These are phyloP conservation scores for Pleurozium schreberi DNA, from an alignment of 225 moss, liverwort and hornwort genomes.

Conservation along the genomic window DNA sequence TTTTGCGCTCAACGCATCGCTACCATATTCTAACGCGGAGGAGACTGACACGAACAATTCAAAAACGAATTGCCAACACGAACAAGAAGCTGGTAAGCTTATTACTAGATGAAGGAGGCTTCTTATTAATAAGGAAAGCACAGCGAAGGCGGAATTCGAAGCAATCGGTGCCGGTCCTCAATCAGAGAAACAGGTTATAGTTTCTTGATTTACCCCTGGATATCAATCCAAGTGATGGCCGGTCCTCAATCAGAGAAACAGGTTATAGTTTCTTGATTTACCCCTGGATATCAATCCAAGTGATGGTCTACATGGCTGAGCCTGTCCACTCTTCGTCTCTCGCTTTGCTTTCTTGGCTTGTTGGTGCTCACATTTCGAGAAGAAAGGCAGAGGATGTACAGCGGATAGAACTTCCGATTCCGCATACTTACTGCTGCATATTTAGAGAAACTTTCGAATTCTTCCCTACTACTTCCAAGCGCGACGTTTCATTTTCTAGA, in stretches of 20 bases:
- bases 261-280: not conserved
- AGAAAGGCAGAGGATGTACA: not conserved
- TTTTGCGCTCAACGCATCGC: not conserved
- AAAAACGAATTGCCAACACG: not conserved
- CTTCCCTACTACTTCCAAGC: not conserved
- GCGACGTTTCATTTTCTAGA: not conserved
- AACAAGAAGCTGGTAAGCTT: not conserved
- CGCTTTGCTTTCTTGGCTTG: not conserved
- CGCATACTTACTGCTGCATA: not conserved
- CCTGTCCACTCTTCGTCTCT: not conserved
- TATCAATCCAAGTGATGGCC: not conserved
- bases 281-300: not conserved
- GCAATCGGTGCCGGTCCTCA: not conserved
- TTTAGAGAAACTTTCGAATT: not conserved
- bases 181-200: not conserved
- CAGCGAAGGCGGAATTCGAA: not conserved
- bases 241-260: too few species aligned
- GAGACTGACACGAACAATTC: not conserved
- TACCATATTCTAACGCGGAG: not conserved
- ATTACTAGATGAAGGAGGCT: not conserved
- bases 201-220: not conserved
- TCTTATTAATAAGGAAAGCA: not conserved
- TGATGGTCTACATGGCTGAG: not conserved
- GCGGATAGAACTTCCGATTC: conserved; percentile 7
- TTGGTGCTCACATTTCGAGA: not conserved